These are phyloP conservation scores for Peronospora destructor DNA, from an alignment of 352 stramenopile species.

Conservation along the genomic window DNA sequence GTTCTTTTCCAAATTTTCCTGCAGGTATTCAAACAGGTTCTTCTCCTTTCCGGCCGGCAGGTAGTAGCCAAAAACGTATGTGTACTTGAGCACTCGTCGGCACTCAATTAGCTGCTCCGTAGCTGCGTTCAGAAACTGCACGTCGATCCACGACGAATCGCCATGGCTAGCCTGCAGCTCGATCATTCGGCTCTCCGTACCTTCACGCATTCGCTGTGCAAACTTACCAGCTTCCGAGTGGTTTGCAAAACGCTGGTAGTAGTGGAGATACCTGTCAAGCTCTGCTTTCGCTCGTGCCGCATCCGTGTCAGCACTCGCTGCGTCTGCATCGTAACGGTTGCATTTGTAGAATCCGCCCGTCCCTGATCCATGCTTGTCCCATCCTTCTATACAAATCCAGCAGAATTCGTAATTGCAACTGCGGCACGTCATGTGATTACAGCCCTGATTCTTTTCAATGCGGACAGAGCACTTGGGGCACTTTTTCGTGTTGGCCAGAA, in stretches of 20 bases:
- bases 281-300: constrained; percentile 91
- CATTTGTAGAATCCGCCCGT: constrained; percentile 99
- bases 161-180: constrained; percentile 90
- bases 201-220: constrained; percentile 92
- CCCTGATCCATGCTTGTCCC: constrained; percentile 92
- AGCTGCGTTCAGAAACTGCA: constrained; percentile 96
- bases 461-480: constrained; percentile 97
- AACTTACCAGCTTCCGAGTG: constrained; percentile 96
- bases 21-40: constrained; percentile 92
- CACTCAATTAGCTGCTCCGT: constrained; percentile 96
- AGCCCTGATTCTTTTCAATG: constrained; percentile 99
- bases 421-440: constrained; percentile 99
- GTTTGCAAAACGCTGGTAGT: constrained; percentile 97
- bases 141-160: constrained; percentile 93
- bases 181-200: constrained; percentile 94
- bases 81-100: constrained; percentile 97
- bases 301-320: constrained; percentile 61
- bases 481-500: constrained; percentile 98
- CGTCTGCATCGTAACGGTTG: constrained; percentile 92
- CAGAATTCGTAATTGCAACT: constrained; percentile 95
- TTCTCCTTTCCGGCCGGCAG: constrained; percentile 84
- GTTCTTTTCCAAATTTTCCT: constrained; percentile 92
- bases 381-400: constrained; percentile 96
- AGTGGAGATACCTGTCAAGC: constrained; percentile 98
- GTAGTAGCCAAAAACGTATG: constrained; percentile 95